Base-by-base conservation (phyloP, 202 grass and related monocot species). In the Carex sylvatica region DNA sequence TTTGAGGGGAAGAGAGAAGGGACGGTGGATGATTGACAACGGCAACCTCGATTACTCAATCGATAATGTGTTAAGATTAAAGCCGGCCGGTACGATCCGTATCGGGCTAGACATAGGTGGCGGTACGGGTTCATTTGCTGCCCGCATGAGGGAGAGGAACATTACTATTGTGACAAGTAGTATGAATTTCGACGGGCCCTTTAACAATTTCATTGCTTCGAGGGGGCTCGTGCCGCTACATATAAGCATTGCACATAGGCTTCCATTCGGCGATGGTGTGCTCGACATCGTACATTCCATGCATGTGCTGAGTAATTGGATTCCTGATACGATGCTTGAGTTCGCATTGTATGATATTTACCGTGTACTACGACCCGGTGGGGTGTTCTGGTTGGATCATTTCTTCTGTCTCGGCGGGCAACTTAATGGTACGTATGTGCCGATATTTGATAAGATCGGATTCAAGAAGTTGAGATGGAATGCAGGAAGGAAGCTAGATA, bases 81-180 rank as follows among this genome's bases (percentile, higher is more conserved):
- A 85, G 3, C 74, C 83, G 0, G 12, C 30, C 0, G 87, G 92
- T 2, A 88, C 90, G 53, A 85, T 98, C 54, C 92, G 92, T 74
- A 13, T 94, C 74, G 95, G 92, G 40, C 84, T 98, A 3, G 95
- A 98, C 90, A 88, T 97, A 86, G 90, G 92, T 60, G 94, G 94
- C 16, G 94, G 94, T 16, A 82, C 90, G 19, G 90, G 92, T 36
- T 94, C 90, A 13, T 94, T 98, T 88, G 92, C 95, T 30, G 92
- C 90, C 18, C 80, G 90, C 11, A 98, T 98, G 95, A 62, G 64
- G 79, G 95, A 94, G 87, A 85, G 90, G 22, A 82, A 83, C 77
- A 87, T 97, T 26, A 93, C 95, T 5, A 87, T 97, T 79, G 88
- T 94, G 67, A 91, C 95, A 22, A 97, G 83, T 59, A 92, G 90